These are phyloP conservation scores for Zygnema circumcarinatum DNA, from an alignment of 139 green algal genomes.

Conservation along the genomic window DNA sequence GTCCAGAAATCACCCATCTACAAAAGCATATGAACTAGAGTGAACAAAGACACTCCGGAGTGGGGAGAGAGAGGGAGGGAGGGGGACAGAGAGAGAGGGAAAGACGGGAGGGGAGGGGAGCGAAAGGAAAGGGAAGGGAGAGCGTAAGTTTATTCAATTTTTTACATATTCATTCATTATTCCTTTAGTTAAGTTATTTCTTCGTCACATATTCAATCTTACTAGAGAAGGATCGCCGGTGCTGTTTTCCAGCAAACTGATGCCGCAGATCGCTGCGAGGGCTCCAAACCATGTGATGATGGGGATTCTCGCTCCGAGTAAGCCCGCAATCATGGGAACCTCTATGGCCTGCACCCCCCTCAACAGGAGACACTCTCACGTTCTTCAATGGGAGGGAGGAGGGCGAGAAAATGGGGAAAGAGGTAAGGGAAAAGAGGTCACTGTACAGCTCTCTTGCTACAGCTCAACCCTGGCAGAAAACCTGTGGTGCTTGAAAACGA, in stretches of 20 bases:
- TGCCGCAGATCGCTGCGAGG: conserved; percentile 70
- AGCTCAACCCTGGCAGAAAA: too few relatives aligned
- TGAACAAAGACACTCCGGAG: not conserved
- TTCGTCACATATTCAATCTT: not conserved
- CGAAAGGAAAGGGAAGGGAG: not conserved
- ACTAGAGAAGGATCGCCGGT: conserved; percentile 31
- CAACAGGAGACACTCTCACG: too few relatives aligned
- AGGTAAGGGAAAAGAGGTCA: not conserved
- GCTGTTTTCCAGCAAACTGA: conserved; percentile 73
- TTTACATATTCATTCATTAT: too few relatives aligned
- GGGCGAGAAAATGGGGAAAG: not conserved
- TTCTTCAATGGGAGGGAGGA: too few relatives aligned
- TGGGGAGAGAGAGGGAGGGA: not conserved
- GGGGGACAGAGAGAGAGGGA: not conserved
- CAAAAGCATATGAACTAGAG: not conserved
- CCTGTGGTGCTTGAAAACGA: too few relatives aligned
- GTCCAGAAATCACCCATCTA: conserved; percentile 73
- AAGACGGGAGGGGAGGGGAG: not conserved
- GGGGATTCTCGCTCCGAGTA: conserved; percentile 70
- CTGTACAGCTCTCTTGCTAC: not conserved
- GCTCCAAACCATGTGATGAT: conserved; percentile 71
- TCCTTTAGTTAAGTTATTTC: not conserved
- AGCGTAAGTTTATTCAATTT: not conserved
- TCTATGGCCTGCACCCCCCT: conserved; percentile 63
- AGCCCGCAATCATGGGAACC: conserved; percentile 78